A percentile compares a stretch with the other conserved stretches of the same genome.
Evolutionary conservation across 2,329 filamentous ascomycete genomes (phyloP).

Genomic region (Elsinoe arachidis): DNA sequence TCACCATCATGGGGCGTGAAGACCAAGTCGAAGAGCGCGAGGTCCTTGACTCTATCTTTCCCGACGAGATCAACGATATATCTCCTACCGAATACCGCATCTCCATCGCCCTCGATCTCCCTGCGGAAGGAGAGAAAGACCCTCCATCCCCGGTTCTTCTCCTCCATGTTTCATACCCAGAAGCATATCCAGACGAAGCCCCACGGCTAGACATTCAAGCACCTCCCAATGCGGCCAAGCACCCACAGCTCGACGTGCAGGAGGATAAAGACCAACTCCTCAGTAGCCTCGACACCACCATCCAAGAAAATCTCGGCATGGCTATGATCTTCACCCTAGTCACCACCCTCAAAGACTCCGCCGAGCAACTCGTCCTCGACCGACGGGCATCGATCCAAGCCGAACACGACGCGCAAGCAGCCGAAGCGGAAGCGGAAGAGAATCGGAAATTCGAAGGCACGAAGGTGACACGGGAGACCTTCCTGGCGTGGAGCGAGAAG

Average conservation of each 20-base stretch:
- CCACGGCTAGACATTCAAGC: conserved; percentile 72
- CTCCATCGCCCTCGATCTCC: conserved; percentile 72
- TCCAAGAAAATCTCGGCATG: conserved; percentile 92
- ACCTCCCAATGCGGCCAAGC: conserved; percentile 58
- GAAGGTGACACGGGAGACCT: conserved; percentile 76
- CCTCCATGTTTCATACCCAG: conserved; percentile 82
- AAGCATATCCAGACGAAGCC: conserved; percentile 78
- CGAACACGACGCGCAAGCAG: conserved; percentile 44
- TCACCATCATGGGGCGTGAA: conserved; percentile 48
- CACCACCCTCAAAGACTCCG: conserved; percentile 76
- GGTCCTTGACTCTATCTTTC: conserved; percentile 96
- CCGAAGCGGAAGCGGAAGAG: conserved; percentile 73
- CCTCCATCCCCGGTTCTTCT: conserved; percentile 57
- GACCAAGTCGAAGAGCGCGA: conserved; percentile 94
- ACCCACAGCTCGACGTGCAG: conserved; percentile 68
- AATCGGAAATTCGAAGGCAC: conserved; percentile 95
- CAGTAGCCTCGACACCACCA: conserved; percentile 59
- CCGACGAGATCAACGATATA: conserved; percentile 95
- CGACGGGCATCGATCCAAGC: conserved; percentile 57
- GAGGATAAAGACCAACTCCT: conserved; percentile 72
- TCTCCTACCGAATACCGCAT: conserved; percentile 85
- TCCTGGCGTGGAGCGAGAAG: conserved; percentile 68
- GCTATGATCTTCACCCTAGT: conserved; percentile 94
- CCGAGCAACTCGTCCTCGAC: conserved; percentile 73
- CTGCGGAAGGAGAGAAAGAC: conserved; percentile 53